These are phyloP conservation scores for Bondarzewia mesenterica DNA, from an alignment of 1,284 basidiomycete species.

Conservation along the genomic window DNA sequence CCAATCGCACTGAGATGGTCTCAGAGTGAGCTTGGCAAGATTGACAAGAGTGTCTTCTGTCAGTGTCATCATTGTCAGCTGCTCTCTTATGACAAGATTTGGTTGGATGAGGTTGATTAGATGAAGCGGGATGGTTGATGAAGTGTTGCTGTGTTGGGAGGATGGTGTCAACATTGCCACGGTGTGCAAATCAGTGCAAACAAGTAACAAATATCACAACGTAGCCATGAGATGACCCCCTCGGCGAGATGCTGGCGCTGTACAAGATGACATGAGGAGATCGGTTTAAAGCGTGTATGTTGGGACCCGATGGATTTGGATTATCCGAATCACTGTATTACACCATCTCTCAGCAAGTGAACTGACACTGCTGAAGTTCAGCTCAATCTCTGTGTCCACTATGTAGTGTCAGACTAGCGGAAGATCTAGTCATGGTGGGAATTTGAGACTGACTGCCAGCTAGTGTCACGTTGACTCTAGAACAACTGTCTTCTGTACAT, in stretches of 20 bases:
- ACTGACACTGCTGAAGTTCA: neutral
- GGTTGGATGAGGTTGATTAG: neutral
- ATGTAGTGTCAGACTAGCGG: no score
- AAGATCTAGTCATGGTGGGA: no score
- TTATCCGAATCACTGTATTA: no score
- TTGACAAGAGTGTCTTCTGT: neutral
- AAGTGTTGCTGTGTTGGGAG: neutral
- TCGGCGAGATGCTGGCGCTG: no score
- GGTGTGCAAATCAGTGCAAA: neutral
- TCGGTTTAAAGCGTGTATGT: no score
- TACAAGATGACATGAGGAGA: no score
- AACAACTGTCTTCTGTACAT: no score
- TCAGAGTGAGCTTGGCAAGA: neutral
- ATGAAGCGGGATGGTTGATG: neutral
- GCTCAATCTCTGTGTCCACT: neutral
- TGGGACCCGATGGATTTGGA: no score
- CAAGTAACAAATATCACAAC: neutral
- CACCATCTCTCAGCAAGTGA: no score
- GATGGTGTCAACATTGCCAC: neutral
- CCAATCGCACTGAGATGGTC: neutral
- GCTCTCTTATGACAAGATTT: neutral
- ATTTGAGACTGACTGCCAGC: no score
- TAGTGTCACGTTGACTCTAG: no score
- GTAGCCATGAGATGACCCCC: no score
- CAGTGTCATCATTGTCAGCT: neutral